phyloP scores from a whole-genome alignment of 1,284 basidiomycete genomes.

The Bjerkandera adusta region DNA sequence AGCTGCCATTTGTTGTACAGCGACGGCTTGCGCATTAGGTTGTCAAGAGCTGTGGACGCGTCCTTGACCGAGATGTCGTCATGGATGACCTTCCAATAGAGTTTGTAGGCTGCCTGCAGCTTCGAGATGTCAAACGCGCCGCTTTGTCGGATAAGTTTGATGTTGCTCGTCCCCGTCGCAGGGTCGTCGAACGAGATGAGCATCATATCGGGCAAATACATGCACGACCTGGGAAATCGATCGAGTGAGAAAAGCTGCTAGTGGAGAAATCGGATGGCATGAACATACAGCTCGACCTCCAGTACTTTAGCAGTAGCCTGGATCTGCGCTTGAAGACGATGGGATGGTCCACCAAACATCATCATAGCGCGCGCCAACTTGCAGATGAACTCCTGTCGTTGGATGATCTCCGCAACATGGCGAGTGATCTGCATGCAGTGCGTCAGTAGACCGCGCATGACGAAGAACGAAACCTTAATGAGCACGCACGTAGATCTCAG shows the following conservation, averaged over 20 bases:
- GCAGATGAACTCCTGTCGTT: slow-evolving; percentile 87
- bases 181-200: slow-evolving; percentile 83
- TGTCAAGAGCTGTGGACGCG: slow-evolving; percentile 72
- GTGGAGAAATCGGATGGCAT: too few relatives aligned
- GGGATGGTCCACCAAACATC: slow-evolving; percentile 94
- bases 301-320: slow-evolving; percentile 84
- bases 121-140: slow-evolving; percentile 78
- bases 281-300: slow-evolving; percentile 79
- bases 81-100: slow-evolving; percentile 83
- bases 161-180: slow-evolving; percentile 81
- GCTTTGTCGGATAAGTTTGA: slow-evolving; percentile 82
- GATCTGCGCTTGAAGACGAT: slow-evolving; percentile 86
- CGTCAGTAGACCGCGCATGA: slow-evolving; percentile 2
- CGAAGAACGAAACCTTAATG: neutral
- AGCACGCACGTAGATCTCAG: slow-evolving; percentile 70
- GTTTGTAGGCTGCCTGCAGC: slow-evolving; percentile 69
- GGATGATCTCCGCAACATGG: slow-evolving; percentile 85
- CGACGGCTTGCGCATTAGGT: slow-evolving; percentile 69
- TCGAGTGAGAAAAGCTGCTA: too few relatives aligned
- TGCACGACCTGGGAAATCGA: too few relatives aligned
- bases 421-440: slow-evolving; percentile 68
- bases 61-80: slow-evolving; percentile 83
- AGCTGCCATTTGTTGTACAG: slow-evolving; percentile 67
- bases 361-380: slow-evolving; percentile 89
- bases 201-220: slow-evolving; percentile 87